Evolutionary conservation across 768 basidiomycete species (phyloP), one percentile per base, ranked within the genome.

Genomic region (Lactifluus echinatus): DNA sequence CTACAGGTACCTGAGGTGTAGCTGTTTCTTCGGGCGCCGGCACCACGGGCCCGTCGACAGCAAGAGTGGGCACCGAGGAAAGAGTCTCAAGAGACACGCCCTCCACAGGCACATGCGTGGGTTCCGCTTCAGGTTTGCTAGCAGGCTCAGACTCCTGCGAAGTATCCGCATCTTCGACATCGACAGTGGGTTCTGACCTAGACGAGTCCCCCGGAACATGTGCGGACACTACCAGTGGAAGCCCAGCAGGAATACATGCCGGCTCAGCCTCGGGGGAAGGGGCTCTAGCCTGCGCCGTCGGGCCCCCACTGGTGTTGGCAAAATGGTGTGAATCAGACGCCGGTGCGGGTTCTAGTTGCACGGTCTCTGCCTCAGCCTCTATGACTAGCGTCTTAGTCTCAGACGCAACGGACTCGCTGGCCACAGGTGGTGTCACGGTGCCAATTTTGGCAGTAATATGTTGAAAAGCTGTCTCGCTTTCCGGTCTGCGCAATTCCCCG

Each of bases 321-420:
- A 39, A 14, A 37, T 47, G 37, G 17, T 44, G 48, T 23, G 26
- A 19, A 36, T 40, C n/a, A 42, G 45, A n/a, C 4, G 26, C 23
- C 47, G 45, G 3, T 23, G 31, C 36, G 8, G 29, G 33, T 33
- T 39, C 47, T 15, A 19, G 44, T 15, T 40, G 50, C 26, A 31
- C 53, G 15, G 39, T 44, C n/a, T 50, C 48, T 23, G 55, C 46
- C 33, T 56, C 50, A 11, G 55, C 50, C 42, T 47, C 48, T 29
- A 52, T 36, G 7, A 55, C 24, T 26, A 50, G 28, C 11, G 14
- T n/a, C 53, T 60, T 21, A 58, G 19, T 19, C 26, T 49, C 66
- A 33, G 65, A 24, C 12, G 65, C 63, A 12, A 62, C 66, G 24
- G 68, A 64, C 57, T 72, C 69, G 49, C 68, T 71, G 19, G 67